Conservation (phyloP, 108 stramenopile species). For the Cyclotella cryptica region DNA sequence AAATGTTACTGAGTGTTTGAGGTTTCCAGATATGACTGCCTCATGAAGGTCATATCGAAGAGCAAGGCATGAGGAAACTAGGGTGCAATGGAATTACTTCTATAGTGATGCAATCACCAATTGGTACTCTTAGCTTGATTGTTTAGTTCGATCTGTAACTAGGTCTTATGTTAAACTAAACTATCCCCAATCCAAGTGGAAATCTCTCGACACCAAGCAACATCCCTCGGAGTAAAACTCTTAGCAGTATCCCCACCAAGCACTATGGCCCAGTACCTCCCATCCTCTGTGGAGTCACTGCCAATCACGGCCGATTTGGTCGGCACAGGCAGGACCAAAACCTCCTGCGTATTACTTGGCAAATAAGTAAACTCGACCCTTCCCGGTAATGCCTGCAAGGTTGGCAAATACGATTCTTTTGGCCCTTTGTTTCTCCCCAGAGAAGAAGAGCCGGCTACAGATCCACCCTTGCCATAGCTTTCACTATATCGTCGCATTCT, state of each 20-base stretch:
- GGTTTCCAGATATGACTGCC: too few relatives aligned
- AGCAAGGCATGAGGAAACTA: too few relatives aligned
- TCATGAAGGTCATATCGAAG: too few relatives aligned
- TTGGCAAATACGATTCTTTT: conserved; percentile 85
- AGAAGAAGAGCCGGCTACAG: conserved; percentile 33
- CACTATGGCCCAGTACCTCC: conserved; percentile 57
- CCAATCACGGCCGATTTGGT: conserved; percentile 13
- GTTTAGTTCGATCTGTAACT: too few relatives aligned
- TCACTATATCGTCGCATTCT: conserved; percentile 55
- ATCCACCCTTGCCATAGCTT: conserved; percentile 36
- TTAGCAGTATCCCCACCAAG: conserved; percentile 81
- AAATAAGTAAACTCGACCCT: conserved; percentile 81
- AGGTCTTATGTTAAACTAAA: background rate
- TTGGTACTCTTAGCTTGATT: background rate
- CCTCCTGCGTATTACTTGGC: conserved; percentile 80
- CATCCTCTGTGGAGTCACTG: too few relatives aligned
- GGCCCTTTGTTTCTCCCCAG: conserved; percentile 15
- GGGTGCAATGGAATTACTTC: too few relatives aligned
- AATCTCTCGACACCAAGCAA: conserved; percentile 83
- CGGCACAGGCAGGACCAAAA: conserved; percentile 62
- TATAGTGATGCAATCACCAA: background rate
- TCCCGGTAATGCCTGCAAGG: conserved; percentile 84
- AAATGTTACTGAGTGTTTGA: too few relatives aligned
- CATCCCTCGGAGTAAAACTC: conserved; percentile 82
- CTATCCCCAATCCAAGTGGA: conserved; percentile 60